phyloP scores from a whole-genome alignment of 2,329 filamentous ascomycete species.

The Pseudofabraea citricarpa region DNA sequence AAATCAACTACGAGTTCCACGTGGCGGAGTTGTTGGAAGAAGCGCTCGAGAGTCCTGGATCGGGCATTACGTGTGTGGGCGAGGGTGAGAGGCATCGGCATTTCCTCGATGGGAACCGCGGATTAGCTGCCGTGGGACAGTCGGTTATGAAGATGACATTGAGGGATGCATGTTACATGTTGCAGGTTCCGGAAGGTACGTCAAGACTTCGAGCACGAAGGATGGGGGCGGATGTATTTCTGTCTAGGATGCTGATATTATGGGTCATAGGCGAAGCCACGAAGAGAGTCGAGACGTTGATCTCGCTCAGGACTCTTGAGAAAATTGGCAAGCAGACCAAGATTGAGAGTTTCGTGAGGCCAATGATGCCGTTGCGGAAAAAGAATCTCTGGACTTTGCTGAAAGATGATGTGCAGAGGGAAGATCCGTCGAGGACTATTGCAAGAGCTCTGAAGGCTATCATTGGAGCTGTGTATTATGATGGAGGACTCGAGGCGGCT shows the following conservation, averaged over 20 bases:
- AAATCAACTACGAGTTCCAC: constrained; percentile 12
- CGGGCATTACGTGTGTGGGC: constrained; percentile 7
- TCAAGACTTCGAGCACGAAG: not conserved
- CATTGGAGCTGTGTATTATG: constrained; percentile 18
- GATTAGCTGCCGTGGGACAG: constrained; percentile 13
- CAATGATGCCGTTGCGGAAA: constrained; percentile 4
- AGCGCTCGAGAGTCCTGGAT: constrained; percentile 15
- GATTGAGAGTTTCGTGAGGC: constrained; percentile 11
- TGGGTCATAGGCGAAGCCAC: not conserved
- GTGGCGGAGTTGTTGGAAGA: constrained; percentile 17
- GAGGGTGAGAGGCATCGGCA: constrained; percentile 9
- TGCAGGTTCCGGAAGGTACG: constrained; percentile 9
- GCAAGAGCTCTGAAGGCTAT: constrained; percentile 17
- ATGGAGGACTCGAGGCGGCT: constrained; percentile 16
- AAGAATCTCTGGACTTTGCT: constrained; percentile 7
- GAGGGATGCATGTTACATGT: constrained; percentile 14
- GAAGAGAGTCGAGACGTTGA: constrained; percentile 1
- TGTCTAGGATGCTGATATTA: constrained; percentile 1
- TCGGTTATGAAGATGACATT: constrained; percentile 12
- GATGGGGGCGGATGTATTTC: not conserved
- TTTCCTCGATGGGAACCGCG: constrained; percentile 14
- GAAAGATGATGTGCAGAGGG: constrained; percentile 11
- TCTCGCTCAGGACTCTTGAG: constrained; percentile 6
- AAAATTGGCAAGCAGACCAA: constrained; percentile 6
- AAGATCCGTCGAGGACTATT: constrained; percentile 9